These are phyloP conservation scores for Ogataea allantospora DNA, from an alignment of 805 yeast genomes.

Conservation along the genomic window DNA sequence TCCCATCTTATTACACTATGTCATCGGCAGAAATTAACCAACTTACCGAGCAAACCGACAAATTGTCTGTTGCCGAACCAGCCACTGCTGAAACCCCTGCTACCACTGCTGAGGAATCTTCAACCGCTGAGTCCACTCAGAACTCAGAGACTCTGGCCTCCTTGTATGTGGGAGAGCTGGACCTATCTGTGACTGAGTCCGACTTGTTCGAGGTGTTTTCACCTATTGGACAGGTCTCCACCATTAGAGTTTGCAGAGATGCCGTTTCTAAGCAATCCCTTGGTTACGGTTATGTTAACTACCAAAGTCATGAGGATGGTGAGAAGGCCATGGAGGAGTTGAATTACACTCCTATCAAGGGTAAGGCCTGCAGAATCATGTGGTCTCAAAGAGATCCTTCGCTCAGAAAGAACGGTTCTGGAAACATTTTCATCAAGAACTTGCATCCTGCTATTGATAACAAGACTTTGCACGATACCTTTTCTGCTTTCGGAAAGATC, in stretches of 20 bases:
- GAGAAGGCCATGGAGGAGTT: slow-evolving; percentile 91
- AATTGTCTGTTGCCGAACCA: slow-evolving; percentile 33
- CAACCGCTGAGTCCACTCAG: slow-evolving; percentile 35
- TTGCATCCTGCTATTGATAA: slow-evolving; percentile 97
- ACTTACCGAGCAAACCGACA: slow-evolving; percentile 35
- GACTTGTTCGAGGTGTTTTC: slow-evolving; percentile 91
- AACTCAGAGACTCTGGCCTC: slow-evolving; percentile 71
- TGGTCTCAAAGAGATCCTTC: slow-evolving; percentile 99
- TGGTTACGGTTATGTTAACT: slow-evolving; percentile 98
- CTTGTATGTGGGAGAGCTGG: slow-evolving; percentile 96
- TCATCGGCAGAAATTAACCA: slow-evolving; percentile 36
- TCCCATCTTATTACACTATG: slow-evolving; percentile 20
- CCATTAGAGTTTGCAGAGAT: slow-evolving; percentile 98
- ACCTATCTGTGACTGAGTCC: slow-evolving; percentile 90
- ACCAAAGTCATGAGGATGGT: slow-evolving; percentile 84
- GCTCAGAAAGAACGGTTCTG: slow-evolving; percentile 89
- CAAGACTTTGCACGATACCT: slow-evolving; percentile 97
- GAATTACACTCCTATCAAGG: slow-evolving; percentile 91
- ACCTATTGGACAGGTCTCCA: slow-evolving; percentile 90
- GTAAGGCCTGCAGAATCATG: slow-evolving; percentile 98
- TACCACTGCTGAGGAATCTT: slow-evolving; percentile 34
- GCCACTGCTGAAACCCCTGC: slow-evolving; percentile 32
- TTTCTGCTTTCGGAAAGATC: slow-evolving; percentile 93
- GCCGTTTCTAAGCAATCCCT: slow-evolving; percentile 94
- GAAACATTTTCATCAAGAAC: slow-evolving; percentile 97